A percentile compares a stretch with the other conserved stretches of the same genome.
These are phyloP conservation scores for Albifimbria verrucaria DNA, from an alignment of 2,329 filamentous ascomycete species.

Conservation along the genomic window DNA sequence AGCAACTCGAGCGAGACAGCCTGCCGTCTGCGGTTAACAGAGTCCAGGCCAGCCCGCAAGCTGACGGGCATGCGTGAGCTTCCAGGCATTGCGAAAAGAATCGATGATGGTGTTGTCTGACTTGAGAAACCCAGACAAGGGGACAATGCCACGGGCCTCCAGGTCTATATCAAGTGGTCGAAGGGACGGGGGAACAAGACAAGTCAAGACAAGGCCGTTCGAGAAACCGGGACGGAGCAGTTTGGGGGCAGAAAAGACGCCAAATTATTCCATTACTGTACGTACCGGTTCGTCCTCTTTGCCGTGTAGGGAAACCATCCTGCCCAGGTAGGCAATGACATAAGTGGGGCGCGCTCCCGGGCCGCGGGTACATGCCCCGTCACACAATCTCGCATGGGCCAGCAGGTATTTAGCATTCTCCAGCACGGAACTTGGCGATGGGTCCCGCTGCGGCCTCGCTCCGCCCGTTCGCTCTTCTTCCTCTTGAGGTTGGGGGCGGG, in stretches of 20 bases:
- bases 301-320: neutral
- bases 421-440: no score
- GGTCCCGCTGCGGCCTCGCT: no score
- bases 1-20: constrained; percentile 56
- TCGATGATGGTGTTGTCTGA: neutral
- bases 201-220: no score
- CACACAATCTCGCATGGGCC: no score
- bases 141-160: constrained; percentile 7
- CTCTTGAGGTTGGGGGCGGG: no score
- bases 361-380: no score
- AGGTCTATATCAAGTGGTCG: no score
- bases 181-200: no score
- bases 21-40: constrained; percentile 55
- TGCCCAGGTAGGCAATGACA: neutral
- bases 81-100: constrained; percentile 51
- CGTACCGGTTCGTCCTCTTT: no score
- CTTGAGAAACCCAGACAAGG: neutral
- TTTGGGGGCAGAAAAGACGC: neutral
- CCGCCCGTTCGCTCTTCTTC: no score
- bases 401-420: no score
- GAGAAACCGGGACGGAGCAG: neutral
- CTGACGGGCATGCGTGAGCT: constrained; percentile 69
- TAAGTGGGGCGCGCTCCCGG: no score
- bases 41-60: constrained; percentile 63
- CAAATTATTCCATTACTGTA: neutral